phyloP scores from a whole-genome alignment of 73 alveolate species.

The Stentor coeruleus region DNA sequence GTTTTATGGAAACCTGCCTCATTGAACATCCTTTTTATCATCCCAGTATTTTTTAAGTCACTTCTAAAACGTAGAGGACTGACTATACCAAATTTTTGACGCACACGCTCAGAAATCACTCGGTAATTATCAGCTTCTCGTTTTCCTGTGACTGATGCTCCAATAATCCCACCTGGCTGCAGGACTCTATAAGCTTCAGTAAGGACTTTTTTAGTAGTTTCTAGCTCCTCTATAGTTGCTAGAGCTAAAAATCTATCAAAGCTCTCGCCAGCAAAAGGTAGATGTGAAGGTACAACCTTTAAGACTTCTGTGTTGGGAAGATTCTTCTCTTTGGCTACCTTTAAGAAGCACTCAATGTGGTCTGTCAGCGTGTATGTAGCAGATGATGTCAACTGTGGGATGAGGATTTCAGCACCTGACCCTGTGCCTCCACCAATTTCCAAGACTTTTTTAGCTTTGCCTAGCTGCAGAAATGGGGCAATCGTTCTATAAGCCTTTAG shows the following conservation, averaged over 20 bases:
- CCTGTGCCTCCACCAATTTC: conserved; percentile 25
- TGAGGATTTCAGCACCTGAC: not conserved
- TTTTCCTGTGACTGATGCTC: not conserved
- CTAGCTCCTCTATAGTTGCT: conserved; percentile 19
- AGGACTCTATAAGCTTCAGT: conserved; percentile 18
- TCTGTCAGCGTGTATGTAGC: not conserved
- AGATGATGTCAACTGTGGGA: not conserved
- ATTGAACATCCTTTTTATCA: not conserved
- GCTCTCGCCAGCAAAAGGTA: conserved; percentile 11
- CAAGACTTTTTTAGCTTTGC: conserved; percentile 12
- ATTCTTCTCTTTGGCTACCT: not conserved
- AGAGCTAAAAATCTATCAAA: not conserved
- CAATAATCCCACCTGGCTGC: not conserved
- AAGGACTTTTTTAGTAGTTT: not conserved
- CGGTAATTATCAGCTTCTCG: not conserved
- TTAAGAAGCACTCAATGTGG: not conserved
- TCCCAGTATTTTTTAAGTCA: not conserved
- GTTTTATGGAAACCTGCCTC: not conserved
- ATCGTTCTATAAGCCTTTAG: not conserved
- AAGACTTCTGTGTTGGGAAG: not conserved
- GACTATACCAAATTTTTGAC: not conserved
- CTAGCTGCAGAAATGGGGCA: conserved; percentile 19
- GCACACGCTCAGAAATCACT: not conserved
- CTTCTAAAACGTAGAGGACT: not conserved
- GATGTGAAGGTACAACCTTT: not conserved